These are phyloP conservation scores for Yamadazyma phyllophila DNA, from an alignment of 805 yeast genomes.

Conservation along the genomic window DNA sequence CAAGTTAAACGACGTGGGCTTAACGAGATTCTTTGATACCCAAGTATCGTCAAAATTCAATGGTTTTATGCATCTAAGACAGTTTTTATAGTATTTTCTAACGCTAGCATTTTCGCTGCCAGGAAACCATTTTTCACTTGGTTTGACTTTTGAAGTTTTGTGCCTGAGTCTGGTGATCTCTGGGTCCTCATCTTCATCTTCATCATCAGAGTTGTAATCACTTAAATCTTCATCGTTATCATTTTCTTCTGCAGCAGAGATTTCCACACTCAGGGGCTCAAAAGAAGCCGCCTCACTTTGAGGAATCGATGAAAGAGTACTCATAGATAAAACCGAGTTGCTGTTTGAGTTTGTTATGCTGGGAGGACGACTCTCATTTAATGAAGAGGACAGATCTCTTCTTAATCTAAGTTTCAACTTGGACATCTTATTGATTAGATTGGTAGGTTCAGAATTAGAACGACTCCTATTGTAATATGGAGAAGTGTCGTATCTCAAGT, in stretches of 20 bases:
- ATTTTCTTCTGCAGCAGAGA: constrained; percentile 4
- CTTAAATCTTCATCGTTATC: constrained; percentile 8
- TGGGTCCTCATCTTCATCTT: constrained; percentile 13
- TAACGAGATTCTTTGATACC: constrained; percentile 47
- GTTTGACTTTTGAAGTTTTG: constrained; percentile 6
- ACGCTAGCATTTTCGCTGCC: constrained; percentile 28
- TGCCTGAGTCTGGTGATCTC: constrained; percentile 9
- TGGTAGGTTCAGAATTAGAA: constrained; percentile 23
- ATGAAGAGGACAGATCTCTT: constrained; percentile 5
- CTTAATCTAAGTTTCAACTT: constrained; percentile 22
- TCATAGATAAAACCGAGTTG: constrained; percentile 5
- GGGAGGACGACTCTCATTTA: neutral
- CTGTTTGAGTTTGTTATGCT: constrained; percentile 6
- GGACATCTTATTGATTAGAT: constrained; percentile 20
- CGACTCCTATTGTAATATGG: constrained; percentile 9
- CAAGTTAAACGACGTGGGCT: constrained; percentile 26
- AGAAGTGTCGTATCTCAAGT: constrained; percentile 1
- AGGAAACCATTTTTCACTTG: constrained; percentile 49
- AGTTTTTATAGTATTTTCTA: constrained; percentile 45
- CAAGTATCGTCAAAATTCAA: constrained; percentile 51
- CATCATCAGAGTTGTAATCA: constrained; percentile 11
- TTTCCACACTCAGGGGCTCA: constrained; percentile 5
- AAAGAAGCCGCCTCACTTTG: constrained; percentile 1
- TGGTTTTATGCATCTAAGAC: constrained; percentile 57
- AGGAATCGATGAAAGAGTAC: constrained; percentile 5